A percentile compares a stretch with the other conserved stretches of the same genome.
These are phyloP conservation scores for Epichloe bromicola DNA, from an alignment of 2,329 filamentous ascomycete species.

Conservation along the genomic window DNA sequence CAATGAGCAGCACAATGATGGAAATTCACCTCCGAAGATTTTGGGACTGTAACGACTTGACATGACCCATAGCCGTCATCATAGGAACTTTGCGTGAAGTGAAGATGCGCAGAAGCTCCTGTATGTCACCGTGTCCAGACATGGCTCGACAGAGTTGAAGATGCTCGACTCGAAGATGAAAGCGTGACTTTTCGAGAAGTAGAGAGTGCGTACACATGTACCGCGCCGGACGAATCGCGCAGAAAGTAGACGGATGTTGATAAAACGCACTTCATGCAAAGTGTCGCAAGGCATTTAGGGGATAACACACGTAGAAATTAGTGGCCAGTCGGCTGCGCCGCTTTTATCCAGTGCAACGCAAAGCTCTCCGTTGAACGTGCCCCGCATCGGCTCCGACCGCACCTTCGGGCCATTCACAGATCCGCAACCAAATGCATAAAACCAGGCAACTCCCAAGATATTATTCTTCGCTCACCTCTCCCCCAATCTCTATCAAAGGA, in stretches of 20 bases:
- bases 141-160: constrained; percentile 21
- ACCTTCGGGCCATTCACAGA: neutral
- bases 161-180: neutral
- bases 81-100: constrained; percentile 46
- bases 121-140: constrained; percentile 45
- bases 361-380: neutral
- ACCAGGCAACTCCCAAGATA: too few species aligned
- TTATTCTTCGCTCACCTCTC: too few species aligned
- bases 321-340: too few species aligned
- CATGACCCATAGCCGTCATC: constrained; percentile 44
- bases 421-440: neutral
- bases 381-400: neutral
- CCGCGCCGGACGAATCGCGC: neutral
- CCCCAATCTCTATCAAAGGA: too few species aligned
- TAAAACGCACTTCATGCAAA: neutral
- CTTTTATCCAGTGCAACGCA: too few species aligned
- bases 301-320: too few species aligned
- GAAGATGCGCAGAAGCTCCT: constrained; percentile 47
- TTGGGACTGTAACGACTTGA: constrained; percentile 42
- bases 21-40: constrained; percentile 40
- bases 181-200: too few species aligned
- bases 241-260: neutral
- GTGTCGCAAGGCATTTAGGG: too few species aligned
- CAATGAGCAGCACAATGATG: neutral
- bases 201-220: neutral